Base-by-base conservation (phyloP, 176 grass and related monocot genomes). In the Cocos nucifera region DNA sequence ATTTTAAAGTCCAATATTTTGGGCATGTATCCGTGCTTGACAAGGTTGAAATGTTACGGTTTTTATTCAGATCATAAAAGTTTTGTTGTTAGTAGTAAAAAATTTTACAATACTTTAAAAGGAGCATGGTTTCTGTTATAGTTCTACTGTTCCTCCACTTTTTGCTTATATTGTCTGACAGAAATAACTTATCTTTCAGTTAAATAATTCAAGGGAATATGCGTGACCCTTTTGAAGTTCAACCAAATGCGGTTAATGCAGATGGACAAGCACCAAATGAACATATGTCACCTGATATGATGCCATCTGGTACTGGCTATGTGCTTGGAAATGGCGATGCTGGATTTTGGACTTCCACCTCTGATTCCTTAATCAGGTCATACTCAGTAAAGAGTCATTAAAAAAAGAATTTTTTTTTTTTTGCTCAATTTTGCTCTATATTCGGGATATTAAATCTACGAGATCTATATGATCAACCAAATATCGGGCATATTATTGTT, bases 301-400 rank as follows among this genome's bases (percentile, higher is more conserved):
- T 53, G 6, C 53, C 50, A 48, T 49, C 82, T 57, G 48, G 17
- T 53, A 77, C 72, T 32, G 69, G 83, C 29, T 61, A 76, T 51
- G 59, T 17, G 30, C 71, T 80, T 64, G 73, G 75, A 53, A 86
- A 82, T 66, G 73, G 75, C 66, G 71, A 73, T 66, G 57, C 75
- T 20, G 80, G 65, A 76, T 10, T 62, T 22, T 59, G 70, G 15
- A 50, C 54, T 72, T 17, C 73, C 51, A 92, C 54, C 64, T 26
- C 70, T 51, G 83, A 86, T 57, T 78, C 73, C 64, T 62, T 86
- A 75, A 69, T 68, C 74, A 92, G 88, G 88, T 92, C 53, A 60
- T 80, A 71, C 44, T 54, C 61, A 69, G 54, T 56, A 44, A 35
- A 58, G 61, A 22, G 62, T 72, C 65, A 17, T 3, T n/a, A n/a